Conservation (phyloP, 2,329 filamentous ascomycete genomes). For the Simplicillium aogashimaense region DNA sequence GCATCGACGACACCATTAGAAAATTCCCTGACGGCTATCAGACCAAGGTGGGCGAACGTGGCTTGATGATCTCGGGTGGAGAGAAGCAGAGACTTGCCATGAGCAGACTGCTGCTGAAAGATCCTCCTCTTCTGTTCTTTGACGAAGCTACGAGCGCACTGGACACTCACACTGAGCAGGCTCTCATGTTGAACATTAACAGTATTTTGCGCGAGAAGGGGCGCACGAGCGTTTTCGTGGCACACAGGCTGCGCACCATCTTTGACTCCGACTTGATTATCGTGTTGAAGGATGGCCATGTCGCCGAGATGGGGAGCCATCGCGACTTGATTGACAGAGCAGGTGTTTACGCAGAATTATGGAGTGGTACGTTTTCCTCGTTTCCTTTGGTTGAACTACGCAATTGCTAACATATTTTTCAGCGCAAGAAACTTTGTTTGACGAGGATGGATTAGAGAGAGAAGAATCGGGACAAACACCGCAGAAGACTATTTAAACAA, state of each 20-base stretch:
- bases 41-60: conserved; percentile 86
- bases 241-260: conserved; percentile 85
- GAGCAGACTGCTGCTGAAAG: conserved; percentile 74
- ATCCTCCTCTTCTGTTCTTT: conserved; percentile 85
- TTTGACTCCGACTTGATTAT: conserved; percentile 91
- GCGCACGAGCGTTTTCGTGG: conserved; percentile 89
- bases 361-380: conserved; percentile 58
- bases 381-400: background rate
- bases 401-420: conserved; percentile 10
- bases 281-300: conserved; percentile 71
- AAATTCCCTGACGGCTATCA: conserved; percentile 80
- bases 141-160: conserved; percentile 90
- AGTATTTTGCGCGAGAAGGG: conserved; percentile 80
- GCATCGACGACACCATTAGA: conserved; percentile 73
- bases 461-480: conserved; percentile 16
- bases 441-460: conserved; percentile 32
- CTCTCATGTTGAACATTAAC: conserved; percentile 85
- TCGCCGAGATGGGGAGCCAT: conserved; percentile 87
- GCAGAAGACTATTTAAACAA: too few species aligned
- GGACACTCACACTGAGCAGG: conserved; percentile 89
- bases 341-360: conserved; percentile 80
- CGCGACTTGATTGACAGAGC: conserved; percentile 67
- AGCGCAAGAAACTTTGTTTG: conserved; percentile 55
- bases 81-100: conserved; percentile 90
- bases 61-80: conserved; percentile 92